Conservation (phyloP, 2,329 filamentous ascomycete genomes). For the Purpureocillium lavendulum region DNA sequence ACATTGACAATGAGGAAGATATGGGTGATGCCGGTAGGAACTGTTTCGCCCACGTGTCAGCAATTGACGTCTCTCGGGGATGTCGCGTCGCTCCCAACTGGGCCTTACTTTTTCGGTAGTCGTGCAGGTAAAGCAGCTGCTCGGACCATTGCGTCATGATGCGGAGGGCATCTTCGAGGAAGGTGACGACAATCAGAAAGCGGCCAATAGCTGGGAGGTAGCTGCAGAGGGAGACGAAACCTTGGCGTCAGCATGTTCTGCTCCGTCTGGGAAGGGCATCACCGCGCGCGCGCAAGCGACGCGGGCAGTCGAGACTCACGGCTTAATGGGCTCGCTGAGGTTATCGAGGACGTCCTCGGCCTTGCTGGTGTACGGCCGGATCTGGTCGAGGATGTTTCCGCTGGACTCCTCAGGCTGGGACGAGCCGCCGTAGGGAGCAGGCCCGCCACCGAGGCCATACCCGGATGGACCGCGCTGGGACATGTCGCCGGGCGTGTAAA, state of each 20-base stretch:
- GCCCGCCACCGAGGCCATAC: conserved; percentile 68
- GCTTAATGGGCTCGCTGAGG: conserved; percentile 83
- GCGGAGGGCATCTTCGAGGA: conserved; percentile 90
- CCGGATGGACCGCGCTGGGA: conserved; percentile 58
- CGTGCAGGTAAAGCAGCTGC: conserved; percentile 84
- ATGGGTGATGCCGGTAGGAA: conserved; percentile 82
- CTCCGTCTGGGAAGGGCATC: not conserved
- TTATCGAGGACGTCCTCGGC: conserved; percentile 91
- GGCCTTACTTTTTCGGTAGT: conserved; percentile 82
- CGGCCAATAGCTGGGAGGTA: conserved; percentile 92
- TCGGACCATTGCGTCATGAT: conserved; percentile 98
- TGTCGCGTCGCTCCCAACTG: not conserved
- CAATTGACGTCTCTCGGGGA: not conserved
- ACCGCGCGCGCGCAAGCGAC: not conserved
- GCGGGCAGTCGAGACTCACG: conserved; percentile 46
- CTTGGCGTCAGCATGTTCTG: conserved; percentile 8
- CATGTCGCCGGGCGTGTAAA: conserved; percentile 15
- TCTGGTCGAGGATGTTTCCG: conserved; percentile 59
- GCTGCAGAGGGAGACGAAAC: conserved; percentile 35
- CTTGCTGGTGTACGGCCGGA: conserved; percentile 94
- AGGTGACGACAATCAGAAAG: conserved; percentile 96
- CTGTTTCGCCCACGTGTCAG: conserved; percentile 34
- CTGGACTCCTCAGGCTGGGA: conserved; percentile 49
- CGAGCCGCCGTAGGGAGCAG: conserved; percentile 57
- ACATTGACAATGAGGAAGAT: conserved; percentile 89